These are phyloP conservation scores for Lepidium aucheri DNA, from an alignment of 345 rosid genomes.

Conservation along the genomic window DNA sequence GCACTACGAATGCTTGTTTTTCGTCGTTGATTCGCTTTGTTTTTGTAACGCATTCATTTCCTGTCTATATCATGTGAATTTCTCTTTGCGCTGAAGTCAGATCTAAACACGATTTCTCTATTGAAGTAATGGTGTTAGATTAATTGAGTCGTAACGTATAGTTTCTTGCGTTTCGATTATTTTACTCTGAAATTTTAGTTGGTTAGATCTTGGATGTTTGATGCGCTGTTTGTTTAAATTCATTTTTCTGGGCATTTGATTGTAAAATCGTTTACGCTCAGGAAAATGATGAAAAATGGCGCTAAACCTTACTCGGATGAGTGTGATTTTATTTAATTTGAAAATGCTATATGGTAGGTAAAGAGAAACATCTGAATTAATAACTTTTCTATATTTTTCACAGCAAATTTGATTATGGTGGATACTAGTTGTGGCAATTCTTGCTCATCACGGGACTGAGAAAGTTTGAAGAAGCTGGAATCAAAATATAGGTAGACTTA, in stretches of 20 bases:
- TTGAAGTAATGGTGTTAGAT: neutral
- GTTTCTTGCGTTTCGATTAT: neutral
- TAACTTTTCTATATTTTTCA: neutral
- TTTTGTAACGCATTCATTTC: neutral
- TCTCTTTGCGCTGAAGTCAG: slow-evolving; percentile 4
- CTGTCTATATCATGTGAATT: slow-evolving; percentile 1
- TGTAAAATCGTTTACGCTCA: neutral
- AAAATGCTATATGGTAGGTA: slow-evolving; percentile 12
- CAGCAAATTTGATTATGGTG: slow-evolving; percentile 2
- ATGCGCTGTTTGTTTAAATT: neutral
- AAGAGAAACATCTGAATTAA: slow-evolving; percentile 6
- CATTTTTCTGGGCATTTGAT: neutral
- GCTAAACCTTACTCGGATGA: neutral
- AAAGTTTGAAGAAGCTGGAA: slow-evolving; percentile 17
- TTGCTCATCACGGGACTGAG: neutral
- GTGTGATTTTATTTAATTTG: slow-evolving; percentile 7
- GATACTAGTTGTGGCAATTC: neutral
- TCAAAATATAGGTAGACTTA: neutral
- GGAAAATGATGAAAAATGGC: neutral
- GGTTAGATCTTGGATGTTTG: slow-evolving; percentile 6
- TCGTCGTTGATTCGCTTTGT: neutral
- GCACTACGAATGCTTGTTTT: neutral
- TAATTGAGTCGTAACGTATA: neutral
- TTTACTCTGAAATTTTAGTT: neutral
- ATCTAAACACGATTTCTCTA: slow-evolving; percentile 16